These are phyloP conservation scores for Digitaria exilis DNA, from an alignment of 202 grass and related monocot genomes.

Conservation along the genomic window DNA sequence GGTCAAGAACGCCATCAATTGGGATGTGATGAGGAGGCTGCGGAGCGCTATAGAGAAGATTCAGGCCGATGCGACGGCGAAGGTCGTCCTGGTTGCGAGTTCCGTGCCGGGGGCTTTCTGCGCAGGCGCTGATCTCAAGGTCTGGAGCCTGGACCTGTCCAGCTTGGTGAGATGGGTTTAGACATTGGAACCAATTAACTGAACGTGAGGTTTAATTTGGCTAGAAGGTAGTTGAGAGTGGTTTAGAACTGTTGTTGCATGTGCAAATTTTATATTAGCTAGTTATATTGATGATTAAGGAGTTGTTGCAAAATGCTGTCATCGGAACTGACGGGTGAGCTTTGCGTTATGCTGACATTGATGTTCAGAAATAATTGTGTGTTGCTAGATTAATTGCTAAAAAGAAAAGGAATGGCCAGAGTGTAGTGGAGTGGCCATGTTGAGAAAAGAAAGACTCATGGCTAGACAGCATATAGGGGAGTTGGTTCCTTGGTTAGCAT, in stretches of 20 bases:
- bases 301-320: not conserved
- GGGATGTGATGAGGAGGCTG: conserved; percentile 61
- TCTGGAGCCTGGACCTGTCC: conserved; percentile 42
- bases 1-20: conserved; percentile 85
- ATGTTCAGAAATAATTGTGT: not conserved
- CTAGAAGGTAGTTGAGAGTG: not conserved
- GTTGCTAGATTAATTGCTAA: not conserved
- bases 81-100: conserved; percentile 78
- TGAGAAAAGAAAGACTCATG: conserved; percentile 20
- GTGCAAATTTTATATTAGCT: not conserved
- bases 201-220: not conserved
- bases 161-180: not conserved
- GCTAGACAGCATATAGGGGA: conserved; percentile 14
- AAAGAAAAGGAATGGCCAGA: not conserved
- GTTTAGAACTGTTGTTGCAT: conserved; percentile 3
- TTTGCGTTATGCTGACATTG: conserved; percentile 24
- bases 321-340: not conserved
- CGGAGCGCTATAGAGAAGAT: conserved; percentile 48
- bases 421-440: not conserved
- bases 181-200: not conserved
- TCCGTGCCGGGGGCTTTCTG: conserved; percentile 75
- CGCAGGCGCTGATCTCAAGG: conserved; percentile 87
- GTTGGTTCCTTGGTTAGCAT: not conserved
- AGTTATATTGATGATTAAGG: not conserved
- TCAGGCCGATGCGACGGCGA: conserved; percentile 49